Evolutionary conservation across 768 basidiomycete species (phyloP).

Genomic region (Boletus barrowsii): DNA sequence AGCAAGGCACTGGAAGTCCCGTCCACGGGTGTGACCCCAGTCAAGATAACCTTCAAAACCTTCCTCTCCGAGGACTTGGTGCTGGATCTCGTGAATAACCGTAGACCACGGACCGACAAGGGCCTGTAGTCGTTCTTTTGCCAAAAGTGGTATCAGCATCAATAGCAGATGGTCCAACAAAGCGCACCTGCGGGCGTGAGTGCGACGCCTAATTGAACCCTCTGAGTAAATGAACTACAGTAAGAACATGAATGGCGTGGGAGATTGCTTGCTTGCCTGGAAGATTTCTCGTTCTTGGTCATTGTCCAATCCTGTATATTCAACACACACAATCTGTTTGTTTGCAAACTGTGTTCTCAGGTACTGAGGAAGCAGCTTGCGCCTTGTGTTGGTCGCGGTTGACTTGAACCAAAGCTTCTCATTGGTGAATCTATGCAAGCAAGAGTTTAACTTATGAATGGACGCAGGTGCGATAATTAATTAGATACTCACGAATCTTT

Average conservation of each 20-base stretch:
- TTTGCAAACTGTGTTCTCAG: conserved; percentile 38
- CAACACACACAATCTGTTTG: conserved; percentile 50
- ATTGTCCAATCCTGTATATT: conserved; percentile 46
- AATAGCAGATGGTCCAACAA: not conserved
- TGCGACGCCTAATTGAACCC: conserved; percentile 51
- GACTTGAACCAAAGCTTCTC: conserved; percentile 39
- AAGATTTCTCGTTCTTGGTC: conserved; percentile 70
- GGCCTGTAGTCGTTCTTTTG: conserved; percentile 48
- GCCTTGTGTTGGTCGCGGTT: conserved; percentile 13
- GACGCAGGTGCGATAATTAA: not conserved
- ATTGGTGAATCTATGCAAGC: conserved; percentile 26
- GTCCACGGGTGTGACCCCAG: conserved; percentile 43
- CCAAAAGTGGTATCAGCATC: not conserved
- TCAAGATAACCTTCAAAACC: conserved; percentile 39
- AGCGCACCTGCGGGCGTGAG: conserved; percentile 46
- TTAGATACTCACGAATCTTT: conserved; percentile 36
- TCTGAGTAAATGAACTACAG: conserved; percentile 27
- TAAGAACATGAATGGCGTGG: not conserved
- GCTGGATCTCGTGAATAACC: conserved; percentile 41
- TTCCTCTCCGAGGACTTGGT: conserved; percentile 32
- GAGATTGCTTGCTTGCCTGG: conserved; percentile 35
- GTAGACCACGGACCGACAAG: conserved; percentile 45
- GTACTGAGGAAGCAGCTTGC: conserved; percentile 34
- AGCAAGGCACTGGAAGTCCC: conserved; percentile 45
- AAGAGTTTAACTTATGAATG: not conserved